phyloP scores from a whole-genome alignment of 805 yeast species.

The Schizosaccharomyces osmophilus region DNA sequence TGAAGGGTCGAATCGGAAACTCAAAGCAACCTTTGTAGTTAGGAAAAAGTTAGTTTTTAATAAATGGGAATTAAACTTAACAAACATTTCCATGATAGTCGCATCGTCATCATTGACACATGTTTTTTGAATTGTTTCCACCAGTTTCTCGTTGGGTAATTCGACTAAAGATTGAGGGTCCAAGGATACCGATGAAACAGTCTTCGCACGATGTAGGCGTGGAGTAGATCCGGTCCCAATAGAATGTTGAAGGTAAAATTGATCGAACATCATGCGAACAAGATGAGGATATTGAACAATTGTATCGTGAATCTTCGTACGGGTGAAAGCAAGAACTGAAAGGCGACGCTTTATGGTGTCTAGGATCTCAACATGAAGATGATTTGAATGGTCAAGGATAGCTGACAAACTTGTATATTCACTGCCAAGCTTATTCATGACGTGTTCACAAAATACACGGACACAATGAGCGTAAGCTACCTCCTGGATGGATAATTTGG shows the following conservation, averaged over 20 bases:
- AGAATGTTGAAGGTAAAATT: constrained; percentile 32
- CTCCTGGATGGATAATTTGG: constrained; percentile 77
- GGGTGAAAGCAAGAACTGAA: constrained; percentile 81
- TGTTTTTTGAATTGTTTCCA: constrained; percentile 35
- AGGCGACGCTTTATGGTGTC: constrained; percentile 64
- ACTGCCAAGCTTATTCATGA: constrained; percentile 77
- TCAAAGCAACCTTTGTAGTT: constrained; percentile 81
- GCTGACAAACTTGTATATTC: constrained; percentile 51
- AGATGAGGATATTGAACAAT: constrained; percentile 46
- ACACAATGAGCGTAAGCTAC: constrained; percentile 85
- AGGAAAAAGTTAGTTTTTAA: constrained; percentile 85
- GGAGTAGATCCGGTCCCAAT: constrained; percentile 56
- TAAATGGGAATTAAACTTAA: constrained; percentile 61
- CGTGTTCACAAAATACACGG: constrained; percentile 77
- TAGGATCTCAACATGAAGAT: constrained; percentile 51
- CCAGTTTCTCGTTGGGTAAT: constrained; percentile 50
- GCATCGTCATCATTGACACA: constrained; percentile 60
- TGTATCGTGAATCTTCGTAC: constrained; percentile 54
- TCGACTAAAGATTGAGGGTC: constrained; percentile 21
- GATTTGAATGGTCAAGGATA: constrained; percentile 37
- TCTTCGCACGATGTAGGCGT: constrained; percentile 39
- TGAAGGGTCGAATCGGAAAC: constrained; percentile 71
- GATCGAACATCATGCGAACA: constrained; percentile 62
- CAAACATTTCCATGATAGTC: constrained; percentile 57
- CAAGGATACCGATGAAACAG: background rate